Conservation (phyloP, 345 rosid species). For the Reutealis trisperma region DNA sequence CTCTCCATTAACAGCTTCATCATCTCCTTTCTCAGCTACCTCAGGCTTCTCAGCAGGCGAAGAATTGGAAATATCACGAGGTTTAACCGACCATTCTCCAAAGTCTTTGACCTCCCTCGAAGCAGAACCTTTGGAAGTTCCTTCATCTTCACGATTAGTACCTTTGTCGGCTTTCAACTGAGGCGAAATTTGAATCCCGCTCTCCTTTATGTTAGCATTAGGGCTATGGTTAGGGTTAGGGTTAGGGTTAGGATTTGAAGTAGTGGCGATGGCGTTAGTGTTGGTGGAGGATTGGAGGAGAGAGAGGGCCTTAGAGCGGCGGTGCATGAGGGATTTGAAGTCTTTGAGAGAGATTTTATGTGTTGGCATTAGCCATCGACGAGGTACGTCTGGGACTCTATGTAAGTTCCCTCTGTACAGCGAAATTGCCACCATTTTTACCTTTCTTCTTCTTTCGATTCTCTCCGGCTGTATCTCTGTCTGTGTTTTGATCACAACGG, state of each 20-base stretch:
- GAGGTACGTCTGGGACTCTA: constrained; percentile 71
- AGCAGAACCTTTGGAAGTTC: neutral
- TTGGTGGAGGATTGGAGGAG: constrained; percentile 38
- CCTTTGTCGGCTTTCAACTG: neutral
- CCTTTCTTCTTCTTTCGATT: neutral
- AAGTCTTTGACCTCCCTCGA: constrained; percentile 8
- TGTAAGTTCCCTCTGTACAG: constrained; percentile 92
- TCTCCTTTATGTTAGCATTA: neutral
- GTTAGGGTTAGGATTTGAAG: neutral
- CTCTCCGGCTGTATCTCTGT: neutral
- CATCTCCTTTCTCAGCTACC: neutral
- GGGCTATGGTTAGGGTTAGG: too few species aligned
- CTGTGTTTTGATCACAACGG: neutral
- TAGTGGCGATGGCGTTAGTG: constrained; percentile 17
- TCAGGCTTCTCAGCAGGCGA: constrained; percentile 11
- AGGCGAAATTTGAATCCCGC: neutral
- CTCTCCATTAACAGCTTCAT: constrained; percentile 13
- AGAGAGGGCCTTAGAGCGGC: constrained; percentile 66
- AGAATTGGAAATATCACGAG: neutral
- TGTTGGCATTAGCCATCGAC: constrained; percentile 76
- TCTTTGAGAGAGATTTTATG: constrained; percentile 58
- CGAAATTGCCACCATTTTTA: constrained; percentile 86
- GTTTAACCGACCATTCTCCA: constrained; percentile 13
- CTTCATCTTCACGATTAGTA: constrained; percentile 2
- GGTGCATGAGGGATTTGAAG: constrained; percentile 62